Base-by-base conservation (phyloP, 495 filamentous ascomycete species). In the Delitschia confertaspora region DNA sequence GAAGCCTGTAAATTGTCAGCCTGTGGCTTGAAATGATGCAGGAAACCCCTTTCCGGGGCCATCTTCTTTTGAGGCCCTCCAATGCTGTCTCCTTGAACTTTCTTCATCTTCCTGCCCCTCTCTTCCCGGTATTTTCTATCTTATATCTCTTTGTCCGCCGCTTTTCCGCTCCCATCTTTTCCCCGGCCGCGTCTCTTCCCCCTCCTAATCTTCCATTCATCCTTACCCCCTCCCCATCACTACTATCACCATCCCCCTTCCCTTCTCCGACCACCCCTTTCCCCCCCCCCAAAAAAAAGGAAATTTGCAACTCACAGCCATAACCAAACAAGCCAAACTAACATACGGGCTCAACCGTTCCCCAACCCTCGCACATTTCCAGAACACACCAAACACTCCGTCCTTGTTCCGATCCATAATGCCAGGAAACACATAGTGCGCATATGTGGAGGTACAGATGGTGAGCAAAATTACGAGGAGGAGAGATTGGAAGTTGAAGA, bases 341-440 rank as follows among this genome's bases (percentile, higher is more conserved):
- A 98, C 85, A 61, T 98, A 96, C 31, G 91, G 93, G 57, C 88
- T 95, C 41, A 98, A 64, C 43, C 91, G 70, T 71, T 98, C 91
- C 20, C 91, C 91, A 58, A 98, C 78, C 48, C 91, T 73, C 22
- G 91, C 91, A 47, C 80, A 91, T 63, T 96, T 96, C 91, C 91
- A 98, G 65, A 98, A 95, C 34, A 91, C 79, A 30, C 88, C 88
- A 51, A 84, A 78, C 10, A 93, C 64, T 51, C 85, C 86, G 57
- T 88, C 78, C 66, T 88, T 88, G 58, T 94, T 93, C 16, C 85
- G 75, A 61, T 96, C 93, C 62, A 98, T 87, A 55, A 93, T 83
- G 4, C 82, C 81, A 0, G 91, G 91, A 62, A 93, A 83, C 38
- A 89, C 74, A 51, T 82, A 80, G 68, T 96, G 91, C 27, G 85